Evolutionary conservation across 129 eudicot genomes (phyloP), one percentile per base, ranked within the genome.

Genomic region (Artemisia annua): DNA sequence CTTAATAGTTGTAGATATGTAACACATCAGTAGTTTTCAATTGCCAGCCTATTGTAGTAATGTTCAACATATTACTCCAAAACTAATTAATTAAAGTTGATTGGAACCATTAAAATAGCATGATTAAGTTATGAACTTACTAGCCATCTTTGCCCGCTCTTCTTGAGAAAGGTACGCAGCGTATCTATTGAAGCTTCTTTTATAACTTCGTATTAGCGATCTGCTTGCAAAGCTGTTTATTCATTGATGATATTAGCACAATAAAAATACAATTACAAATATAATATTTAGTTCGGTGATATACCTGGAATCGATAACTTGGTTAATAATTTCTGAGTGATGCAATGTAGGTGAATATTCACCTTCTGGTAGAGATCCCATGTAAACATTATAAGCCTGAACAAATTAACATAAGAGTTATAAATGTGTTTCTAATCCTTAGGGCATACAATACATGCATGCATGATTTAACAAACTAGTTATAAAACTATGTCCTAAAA

Each of bases 101-200:
- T 10, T n/a, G n/a, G n/a, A n/a, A n/a, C n/a, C n/a, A n/a, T n/a
- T 30, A 4, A 17, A 64, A 8, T 11, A 65, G 15, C 56, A n/a
- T 35, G 43, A 5, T 35, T 35, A 51, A 51, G 56, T n/a, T 6
- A 17, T 9, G 17, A 50, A 69, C 79, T 64, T 55, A 86, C 91
- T 26, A 3, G 82, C 74, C 15, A 86, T 43, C 44, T 62, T 86
- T 26, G 74, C 71, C 3, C 53, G 63, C 30, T 86, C 91, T 74
- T 80, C 73, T 4, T 46, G 55, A 0, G 85, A 74, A 5, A 86
- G 91, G 51, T 86, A 44, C 15, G 87, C 87, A 5, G 85, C 85
- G 62, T 83, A 86, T 35, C 68, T 87, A n/a, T 86, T 83, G 81
- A 80, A 83, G 69, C 83, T 86, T 58, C 81, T 83, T 54, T 43